Evolutionary conservation across 192 early-diverging fungal genomes (phyloP).

Genomic region (Entophlyctis luteolus): DNA sequence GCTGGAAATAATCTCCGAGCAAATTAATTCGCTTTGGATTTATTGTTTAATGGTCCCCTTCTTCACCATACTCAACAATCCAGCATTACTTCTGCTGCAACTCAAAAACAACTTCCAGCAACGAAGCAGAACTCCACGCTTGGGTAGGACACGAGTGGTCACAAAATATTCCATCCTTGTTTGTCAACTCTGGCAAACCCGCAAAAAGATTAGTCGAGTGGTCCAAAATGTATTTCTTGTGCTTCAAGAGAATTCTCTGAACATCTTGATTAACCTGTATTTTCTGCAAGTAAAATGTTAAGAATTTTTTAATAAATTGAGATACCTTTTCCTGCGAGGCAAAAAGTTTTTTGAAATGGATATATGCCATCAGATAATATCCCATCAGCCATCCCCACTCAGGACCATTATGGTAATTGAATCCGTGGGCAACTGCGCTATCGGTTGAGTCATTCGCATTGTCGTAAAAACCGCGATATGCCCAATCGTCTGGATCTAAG

Average conservation of each 20-base stretch:
- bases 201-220: constrained; percentile 61
- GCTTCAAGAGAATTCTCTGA: constrained; percentile 67
- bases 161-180: constrained; percentile 77
- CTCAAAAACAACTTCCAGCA: constrained; percentile 64
- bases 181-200: constrained; percentile 96
- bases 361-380: constrained; percentile 83
- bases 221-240: constrained; percentile 73
- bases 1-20: no score
- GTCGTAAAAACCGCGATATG: constrained; percentile 91
- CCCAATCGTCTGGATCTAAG: constrained; percentile 87
- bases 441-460: constrained; percentile 87
- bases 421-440: constrained; percentile 84
- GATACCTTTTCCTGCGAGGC: background rate
- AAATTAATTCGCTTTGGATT: no score
- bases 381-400: constrained; percentile 96
- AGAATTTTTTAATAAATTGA: background rate
- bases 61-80: no score
- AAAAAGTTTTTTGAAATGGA: constrained; percentile 56
- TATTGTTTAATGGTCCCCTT: no score
- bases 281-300: constrained; percentile 23
- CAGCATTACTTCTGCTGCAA: constrained; percentile 13
- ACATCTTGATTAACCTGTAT: constrained; percentile 57
- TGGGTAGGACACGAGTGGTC: constrained; percentile 85
- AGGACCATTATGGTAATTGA: constrained; percentile 97
- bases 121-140: constrained; percentile 81